Evolutionary conservation across 768 basidiomycete genomes (phyloP), one percentile per base, ranked within the genome.

Genomic region (Pisolithus orientalis): DNA sequence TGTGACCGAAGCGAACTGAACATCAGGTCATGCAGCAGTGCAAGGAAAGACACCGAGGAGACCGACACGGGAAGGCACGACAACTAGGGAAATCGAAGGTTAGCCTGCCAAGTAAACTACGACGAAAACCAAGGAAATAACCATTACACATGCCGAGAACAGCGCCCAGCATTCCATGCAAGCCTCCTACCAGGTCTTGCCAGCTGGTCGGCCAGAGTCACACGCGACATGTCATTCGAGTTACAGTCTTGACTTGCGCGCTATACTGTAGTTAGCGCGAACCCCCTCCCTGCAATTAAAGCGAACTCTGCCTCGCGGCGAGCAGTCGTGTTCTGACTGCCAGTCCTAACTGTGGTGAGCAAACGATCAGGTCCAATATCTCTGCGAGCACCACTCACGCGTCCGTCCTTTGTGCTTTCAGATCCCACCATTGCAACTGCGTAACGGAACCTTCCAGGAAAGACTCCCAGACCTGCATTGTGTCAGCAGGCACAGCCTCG

Each of bases 101-200:
- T 7, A 50, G 6, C 31, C 39, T 24, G 17, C 34, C 21, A 25
- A 21, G 27, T 5, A 31, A 29, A 49, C 39, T 40, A 16, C 25
- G 50, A 27, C 46, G n/a, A 7, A 40, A 28, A 13, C 21, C 21
- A 21, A 21, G 21, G 21, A 21, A 21, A 21, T 34, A 14, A 17
- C 4, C 11, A 14, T 24, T 6, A 70, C 79, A 52, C 54, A 85
- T 84, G 50, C 70, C 63, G 13, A 80, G 65, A 10, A 88, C 52
- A 29, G 64, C 69, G 0, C 77, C 66, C 14, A 87, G 65, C 31
- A 87, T 63, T 46, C 83, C 79, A 54, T 83, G 81, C 58, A 21
- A 21, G 21, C 21, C 21, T 21, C 21, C 21, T 21, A 21, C 88
- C 86, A 32, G 87, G 80, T 39, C 71, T 75, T 28, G 75, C 68